Conservation (phyloP, 2,329 filamentous ascomycete species). For the Pseudogymnoascus sp. region DNA sequence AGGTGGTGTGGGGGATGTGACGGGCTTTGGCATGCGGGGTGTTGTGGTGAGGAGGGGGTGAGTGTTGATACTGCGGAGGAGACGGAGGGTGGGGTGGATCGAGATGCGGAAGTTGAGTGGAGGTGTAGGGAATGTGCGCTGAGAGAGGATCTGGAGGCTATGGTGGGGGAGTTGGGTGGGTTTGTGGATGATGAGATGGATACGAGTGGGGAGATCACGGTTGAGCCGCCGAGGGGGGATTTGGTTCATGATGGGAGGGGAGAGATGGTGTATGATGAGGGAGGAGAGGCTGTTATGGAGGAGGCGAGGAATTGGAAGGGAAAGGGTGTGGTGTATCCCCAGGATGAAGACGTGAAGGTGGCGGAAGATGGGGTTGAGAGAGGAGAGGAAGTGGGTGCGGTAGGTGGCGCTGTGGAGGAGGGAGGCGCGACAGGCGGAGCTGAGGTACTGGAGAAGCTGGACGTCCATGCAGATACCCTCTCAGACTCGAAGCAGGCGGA, state of each 20-base stretch:
- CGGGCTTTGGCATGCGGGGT: not conserved
- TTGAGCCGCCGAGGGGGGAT: not conserved
- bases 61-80: not conserved
- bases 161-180: not conserved
- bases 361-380: conserved; percentile 13
- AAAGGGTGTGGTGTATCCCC: not conserved
- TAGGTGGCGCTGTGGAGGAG: not conserved
- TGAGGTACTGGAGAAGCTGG: not conserved
- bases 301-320: conserved; percentile 16
- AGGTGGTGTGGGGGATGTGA: not conserved
- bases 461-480: not conserved
- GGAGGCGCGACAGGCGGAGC: not conserved
- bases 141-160: conserved; percentile 1
- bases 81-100: not conserved
- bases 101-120: not conserved
- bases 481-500: not conserved
- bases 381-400: conserved; percentile 11
- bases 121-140: conserved; percentile 2
- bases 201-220: not conserved
- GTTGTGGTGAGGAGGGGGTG: not conserved
- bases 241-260: conserved; percentile 14
- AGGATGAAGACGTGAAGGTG: not conserved
- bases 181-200: not conserved
- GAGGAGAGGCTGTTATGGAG: conserved; percentile 14
- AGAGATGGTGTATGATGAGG: conserved; percentile 14